These are phyloP conservation scores for Cladorrhinum sp. DNA, from an alignment of 2,329 filamentous ascomycete species.

Conservation along the genomic window DNA sequence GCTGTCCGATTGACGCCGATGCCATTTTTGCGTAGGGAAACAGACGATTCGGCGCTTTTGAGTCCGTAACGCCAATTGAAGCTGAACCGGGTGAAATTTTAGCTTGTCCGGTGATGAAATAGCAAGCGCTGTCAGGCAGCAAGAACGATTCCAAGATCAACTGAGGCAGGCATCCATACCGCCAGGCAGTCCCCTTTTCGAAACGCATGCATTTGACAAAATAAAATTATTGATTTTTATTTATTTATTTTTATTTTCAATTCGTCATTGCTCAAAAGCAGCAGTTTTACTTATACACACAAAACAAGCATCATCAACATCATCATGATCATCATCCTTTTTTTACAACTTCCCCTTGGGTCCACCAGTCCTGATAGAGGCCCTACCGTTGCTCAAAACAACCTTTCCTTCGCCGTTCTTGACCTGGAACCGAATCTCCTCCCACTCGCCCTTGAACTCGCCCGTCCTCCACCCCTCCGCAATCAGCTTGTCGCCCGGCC, in stretches of 20 bases:
- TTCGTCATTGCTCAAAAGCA: neutral
- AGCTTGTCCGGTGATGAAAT: neutral
- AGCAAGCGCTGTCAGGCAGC: conserved; percentile 6
- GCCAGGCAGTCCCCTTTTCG: neutral
- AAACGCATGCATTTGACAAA: neutral
- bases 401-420: conserved; percentile 78
- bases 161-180: neutral
- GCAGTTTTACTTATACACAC: neutral
- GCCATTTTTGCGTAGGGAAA: conserved; percentile 35
- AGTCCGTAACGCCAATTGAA: neutral
- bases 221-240: neutral
- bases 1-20: conserved; percentile 58
- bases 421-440: conserved; percentile 80
- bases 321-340: neutral
- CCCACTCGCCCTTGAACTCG: conserved; percentile 63
- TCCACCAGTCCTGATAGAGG: conserved; percentile 65
- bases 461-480: conserved; percentile 80
- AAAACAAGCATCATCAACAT: neutral
- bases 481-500: conserved; percentile 76
- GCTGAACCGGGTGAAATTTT: neutral
- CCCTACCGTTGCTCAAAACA: conserved; percentile 81
- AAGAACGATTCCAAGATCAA: neutral
- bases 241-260: neutral
- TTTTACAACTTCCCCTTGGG: conserved; percentile 61
- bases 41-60: neutral